Evolutionary conservation across 192 early-diverging fungal species (phyloP), one percentile per base, ranked within the genome.

Genomic region (Podila horticola): DNA sequence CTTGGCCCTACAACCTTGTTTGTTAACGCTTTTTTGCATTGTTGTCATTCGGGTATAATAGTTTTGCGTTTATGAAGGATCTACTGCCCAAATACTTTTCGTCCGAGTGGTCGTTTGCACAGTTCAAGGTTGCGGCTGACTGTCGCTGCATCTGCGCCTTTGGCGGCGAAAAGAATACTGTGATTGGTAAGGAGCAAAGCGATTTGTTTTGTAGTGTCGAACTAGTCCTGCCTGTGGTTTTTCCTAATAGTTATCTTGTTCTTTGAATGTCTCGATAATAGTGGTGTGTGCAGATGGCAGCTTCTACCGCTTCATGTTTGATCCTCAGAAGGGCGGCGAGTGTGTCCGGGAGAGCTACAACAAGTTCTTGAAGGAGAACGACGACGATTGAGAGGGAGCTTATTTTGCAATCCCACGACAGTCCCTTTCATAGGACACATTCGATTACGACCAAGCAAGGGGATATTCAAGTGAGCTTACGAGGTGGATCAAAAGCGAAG

Each of bases 41-140:
- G 17, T 12, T 59, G n/a, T 62, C 51, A 86, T 7, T 84, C 83
- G 71, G 51, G 33, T 26, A 33, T 58, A 28, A 26, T 67, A 85
- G 84, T 60, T 50, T 86, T 5, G 77, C 85, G 7, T 95, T 95
- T 64, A 91, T 95, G 92, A 93, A 93, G 71, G 92, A 94, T 58
- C 65, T 95, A 17, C 79, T 97, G 74, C 96, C 96, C 61, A 95
- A 95, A 72, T 98, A 98, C 81, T 98, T 98, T 88, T 94, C 93
- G n/a, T 94, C 92, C 5, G 93, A 93, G 69, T 97, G 95, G 95
- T 94, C 92, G 2, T 98, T 98, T 88, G 95, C 95, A 10, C 94
- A 96, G 67, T 94, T 92, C 69, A 90, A 91, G 59, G 79, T 97
- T 17, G 89, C 91, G 12, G 86, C 90, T 22, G 95, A 95, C 65